A percentile compares a stretch with the other conserved stretches of the same genome.
phyloP scores from a whole-genome alignment of 768 basidiomycete genomes.

The Stropharia rugosoannulata region DNA sequence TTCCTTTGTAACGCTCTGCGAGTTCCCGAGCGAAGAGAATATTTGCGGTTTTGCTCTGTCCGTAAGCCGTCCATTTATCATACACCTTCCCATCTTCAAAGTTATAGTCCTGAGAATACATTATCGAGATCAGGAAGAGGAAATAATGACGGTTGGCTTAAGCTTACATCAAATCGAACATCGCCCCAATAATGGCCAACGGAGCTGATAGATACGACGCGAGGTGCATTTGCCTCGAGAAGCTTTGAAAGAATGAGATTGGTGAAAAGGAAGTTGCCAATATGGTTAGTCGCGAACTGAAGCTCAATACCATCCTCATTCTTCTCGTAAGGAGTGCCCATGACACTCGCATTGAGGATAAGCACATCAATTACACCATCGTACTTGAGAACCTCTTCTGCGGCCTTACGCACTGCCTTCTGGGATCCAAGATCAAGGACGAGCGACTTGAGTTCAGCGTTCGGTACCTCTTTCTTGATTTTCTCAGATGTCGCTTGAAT shows the following conservation, averaged over 20 bases:
- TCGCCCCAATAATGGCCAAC: not conserved
- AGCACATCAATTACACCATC: not conserved
- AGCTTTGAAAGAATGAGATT: not conserved
- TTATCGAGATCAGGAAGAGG: not conserved
- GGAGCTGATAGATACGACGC: not conserved
- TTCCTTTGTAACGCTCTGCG: conserved; percentile 2
- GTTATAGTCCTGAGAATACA: not conserved
- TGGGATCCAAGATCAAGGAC: not conserved
- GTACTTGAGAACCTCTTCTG: not conserved
- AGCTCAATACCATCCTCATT: not conserved
- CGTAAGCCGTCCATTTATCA: not conserved
- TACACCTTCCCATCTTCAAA: conserved; percentile 1
- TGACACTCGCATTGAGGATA: not conserved
- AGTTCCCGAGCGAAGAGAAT: not conserved
- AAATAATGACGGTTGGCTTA: not conserved
- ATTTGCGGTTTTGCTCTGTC: conserved; percentile 1
- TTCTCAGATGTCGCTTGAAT: not conserved
- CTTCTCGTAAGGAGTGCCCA: not conserved
- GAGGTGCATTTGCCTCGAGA: not conserved
- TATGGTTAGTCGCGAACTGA: not conserved
- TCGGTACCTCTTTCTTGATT: not conserved
- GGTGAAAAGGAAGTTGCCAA: not conserved
- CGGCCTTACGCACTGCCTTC: not conserved
- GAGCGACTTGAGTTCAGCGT: not conserved
- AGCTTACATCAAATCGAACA: not conserved